Evolutionary conservation across 2,329 filamentous ascomycete species (phyloP).

Genomic region (Ilyonectria destructans): DNA sequence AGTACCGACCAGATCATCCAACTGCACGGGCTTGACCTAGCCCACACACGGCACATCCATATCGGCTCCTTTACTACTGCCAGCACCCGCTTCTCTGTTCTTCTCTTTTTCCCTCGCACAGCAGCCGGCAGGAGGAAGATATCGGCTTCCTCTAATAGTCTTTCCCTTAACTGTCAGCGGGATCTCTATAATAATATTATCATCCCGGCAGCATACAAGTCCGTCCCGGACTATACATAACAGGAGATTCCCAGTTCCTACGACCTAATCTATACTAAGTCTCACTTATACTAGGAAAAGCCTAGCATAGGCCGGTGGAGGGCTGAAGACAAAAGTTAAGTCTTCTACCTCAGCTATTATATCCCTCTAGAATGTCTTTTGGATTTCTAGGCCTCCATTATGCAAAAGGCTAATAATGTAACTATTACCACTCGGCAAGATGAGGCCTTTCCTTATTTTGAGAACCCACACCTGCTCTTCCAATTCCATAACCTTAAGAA

Average conservation of each 20-base stretch:
- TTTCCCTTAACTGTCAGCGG: not conserved
- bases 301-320: conserved; percentile 6
- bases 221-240: conserved; percentile 16
- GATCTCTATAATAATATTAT: not conserved
- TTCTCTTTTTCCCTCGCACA: not conserved
- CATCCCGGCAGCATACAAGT: not conserved
- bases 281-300: conserved; percentile 20
- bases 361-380: not conserved
- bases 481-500: not conserved
- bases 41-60: not conserved
- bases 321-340: conserved; percentile 11
- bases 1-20: not conserved
- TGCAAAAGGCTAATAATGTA: not conserved
- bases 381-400: not conserved
- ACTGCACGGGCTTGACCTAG: not conserved
- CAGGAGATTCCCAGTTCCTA: conserved; percentile 25
- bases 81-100: not conserved
- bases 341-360: conserved; percentile 11
- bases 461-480: conserved; percentile 5
- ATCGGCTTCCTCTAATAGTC: not conserved
- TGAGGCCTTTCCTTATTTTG: conserved; percentile 1
- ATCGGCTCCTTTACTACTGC: not conserved
- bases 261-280: conserved; percentile 21
- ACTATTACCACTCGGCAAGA: not conserved
- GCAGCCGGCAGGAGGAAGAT: not conserved